Percentiles rank a stretch among this genome's conserved stretches.
Conservation (phyloP, 441 rosid genomes). For the Flueggea neowawraea region DNA sequence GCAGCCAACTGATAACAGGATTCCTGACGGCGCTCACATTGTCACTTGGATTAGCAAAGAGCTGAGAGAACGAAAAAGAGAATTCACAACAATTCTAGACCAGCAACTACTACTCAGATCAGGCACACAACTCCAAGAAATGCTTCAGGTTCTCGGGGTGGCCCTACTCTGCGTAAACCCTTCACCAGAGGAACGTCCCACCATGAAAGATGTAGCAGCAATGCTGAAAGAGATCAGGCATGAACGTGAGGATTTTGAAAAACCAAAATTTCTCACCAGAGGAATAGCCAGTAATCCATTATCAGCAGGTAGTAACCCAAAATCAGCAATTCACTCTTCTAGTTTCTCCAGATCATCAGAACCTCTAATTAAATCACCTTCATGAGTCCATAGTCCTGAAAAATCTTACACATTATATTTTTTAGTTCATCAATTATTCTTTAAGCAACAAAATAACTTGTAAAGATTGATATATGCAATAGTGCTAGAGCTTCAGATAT, state of each 20-base stretch:
- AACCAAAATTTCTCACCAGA: constrained; percentile 32
- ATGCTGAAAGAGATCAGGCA: constrained; percentile 74
- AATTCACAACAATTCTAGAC: constrained; percentile 61
- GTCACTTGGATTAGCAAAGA: constrained; percentile 75
- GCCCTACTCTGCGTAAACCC: constrained; percentile 78
- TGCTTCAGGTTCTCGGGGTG: constrained; percentile 85
- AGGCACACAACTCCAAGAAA: constrained; percentile 71
- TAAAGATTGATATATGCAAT: constrained; percentile 23
- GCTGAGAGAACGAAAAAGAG: constrained; percentile 50
- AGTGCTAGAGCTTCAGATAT: constrained; percentile 10
- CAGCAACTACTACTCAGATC: constrained; percentile 49
- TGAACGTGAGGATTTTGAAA: constrained; percentile 47
- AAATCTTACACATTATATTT: constrained; percentile 8
- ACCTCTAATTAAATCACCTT: constrained; percentile 52
- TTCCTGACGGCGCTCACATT: constrained; percentile 72
- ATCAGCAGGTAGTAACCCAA: constrained; percentile 19
- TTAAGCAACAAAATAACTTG: constrained; percentile 25
- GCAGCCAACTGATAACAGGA: constrained; percentile 57
- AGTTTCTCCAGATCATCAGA: constrained; percentile 68
- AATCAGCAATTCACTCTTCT: constrained; percentile 45
- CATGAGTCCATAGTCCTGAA: constrained; percentile 18
- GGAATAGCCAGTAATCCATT: constrained; percentile 24
- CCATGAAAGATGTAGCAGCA: constrained; percentile 87
- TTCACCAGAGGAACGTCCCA: constrained; percentile 71
- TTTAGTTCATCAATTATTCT: constrained; percentile 20